Percentiles rank a stretch among this genome's conserved stretches.
Evolutionary conservation across 1,284 basidiomycete genomes (phyloP).

Genomic region (Vanrija humicola): DNA sequence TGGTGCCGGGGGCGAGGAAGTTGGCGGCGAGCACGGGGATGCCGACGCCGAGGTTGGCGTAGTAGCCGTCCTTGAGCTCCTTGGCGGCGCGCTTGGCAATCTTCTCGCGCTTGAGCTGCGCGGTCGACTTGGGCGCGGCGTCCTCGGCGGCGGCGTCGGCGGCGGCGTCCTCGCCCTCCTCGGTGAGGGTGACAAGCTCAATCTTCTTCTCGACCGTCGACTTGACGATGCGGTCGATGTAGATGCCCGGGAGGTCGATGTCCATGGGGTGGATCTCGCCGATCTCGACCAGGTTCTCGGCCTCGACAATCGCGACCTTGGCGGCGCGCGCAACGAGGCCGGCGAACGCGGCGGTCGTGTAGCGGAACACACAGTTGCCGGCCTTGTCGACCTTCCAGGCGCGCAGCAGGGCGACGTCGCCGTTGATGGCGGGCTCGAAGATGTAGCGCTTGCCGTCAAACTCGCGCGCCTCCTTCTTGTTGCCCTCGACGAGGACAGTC

Average conservation of each 20-base stretch:
- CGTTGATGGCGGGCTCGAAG: conserved; percentile 79
- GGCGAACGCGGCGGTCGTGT: conserved; percentile 84
- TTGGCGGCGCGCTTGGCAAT: conserved; percentile 77
- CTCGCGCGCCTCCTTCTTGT: conserved; percentile 71
- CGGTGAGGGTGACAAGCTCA: conserved; percentile 61
- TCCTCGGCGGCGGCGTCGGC: conserved; percentile 14
- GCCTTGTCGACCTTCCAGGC: conserved; percentile 95
- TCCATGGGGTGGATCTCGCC: conserved; percentile 79
- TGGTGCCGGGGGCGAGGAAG: conserved; percentile 70
- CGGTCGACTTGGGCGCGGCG: conserved; percentile 17
- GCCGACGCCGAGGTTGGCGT: conserved; percentile 68
- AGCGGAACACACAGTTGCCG: conserved; percentile 81
- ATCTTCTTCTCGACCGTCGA: conserved; percentile 75
- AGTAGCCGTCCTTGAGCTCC: conserved; percentile 86
- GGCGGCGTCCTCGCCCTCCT: conserved; percentile 26
- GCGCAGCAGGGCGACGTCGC: conserved; percentile 82
- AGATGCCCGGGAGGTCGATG: conserved; percentile 76
- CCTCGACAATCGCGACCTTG: conserved; percentile 87
- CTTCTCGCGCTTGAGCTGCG: conserved; percentile 56
- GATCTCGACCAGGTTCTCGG: conserved; percentile 84
- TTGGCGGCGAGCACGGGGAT: conserved; percentile 93
- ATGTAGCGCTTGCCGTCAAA: conserved; percentile 81
- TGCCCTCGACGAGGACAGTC: conserved; percentile 61
- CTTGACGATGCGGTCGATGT: conserved; percentile 79
- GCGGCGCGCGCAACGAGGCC: conserved; percentile 84